Percentiles rank a stretch among this genome's conserved stretches.
These are phyloP conservation scores for Casuarina glauca DNA, from an alignment of 306 rosid genomes.

Conservation along the genomic window DNA sequence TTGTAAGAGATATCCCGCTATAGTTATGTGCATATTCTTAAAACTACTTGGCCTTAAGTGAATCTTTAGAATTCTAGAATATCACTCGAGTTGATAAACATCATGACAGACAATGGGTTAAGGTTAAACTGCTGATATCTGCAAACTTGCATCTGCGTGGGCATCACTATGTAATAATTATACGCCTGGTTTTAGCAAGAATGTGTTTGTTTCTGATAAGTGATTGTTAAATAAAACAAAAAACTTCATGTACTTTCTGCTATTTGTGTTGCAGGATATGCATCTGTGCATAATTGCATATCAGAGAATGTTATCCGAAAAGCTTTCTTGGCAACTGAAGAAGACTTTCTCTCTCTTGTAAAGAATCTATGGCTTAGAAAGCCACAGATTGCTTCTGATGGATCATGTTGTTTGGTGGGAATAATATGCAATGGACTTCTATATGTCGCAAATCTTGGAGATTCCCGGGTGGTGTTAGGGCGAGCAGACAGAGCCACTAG, in stretches of 20 bases:
- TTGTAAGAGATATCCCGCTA: neutral
- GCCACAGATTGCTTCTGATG: slow-evolving; percentile 72
- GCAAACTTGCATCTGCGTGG: neutral
- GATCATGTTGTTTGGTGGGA: slow-evolving; percentile 83
- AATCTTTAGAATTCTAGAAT: neutral
- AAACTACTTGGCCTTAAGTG: neutral
- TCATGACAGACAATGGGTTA: neutral
- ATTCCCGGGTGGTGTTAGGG: slow-evolving; percentile 72
- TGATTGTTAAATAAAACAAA: neutral
- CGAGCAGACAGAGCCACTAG: slow-evolving; percentile 58
- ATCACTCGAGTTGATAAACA: neutral
- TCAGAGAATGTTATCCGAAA: slow-evolving; percentile 62
- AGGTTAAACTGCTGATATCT: neutral
- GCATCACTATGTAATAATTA: neutral
- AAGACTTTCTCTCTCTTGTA: slow-evolving; percentile 65
- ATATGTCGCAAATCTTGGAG: slow-evolving; percentile 76
- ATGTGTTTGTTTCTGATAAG: too few species aligned
- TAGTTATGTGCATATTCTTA: neutral
- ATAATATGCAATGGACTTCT: slow-evolving; percentile 60
- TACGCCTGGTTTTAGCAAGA: neutral
- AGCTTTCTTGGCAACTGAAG: slow-evolving; percentile 73
- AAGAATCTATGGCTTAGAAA: slow-evolving; percentile 61
- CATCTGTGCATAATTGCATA: slow-evolving; percentile 52
- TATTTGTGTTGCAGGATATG: slow-evolving; percentile 49
- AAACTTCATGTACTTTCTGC: neutral